A percentile compares a stretch with the other conserved stretches of the same genome.
phyloP scores from a whole-genome alignment of 1,284 basidiomycete species.

The Apiotrichum sp. region DNA sequence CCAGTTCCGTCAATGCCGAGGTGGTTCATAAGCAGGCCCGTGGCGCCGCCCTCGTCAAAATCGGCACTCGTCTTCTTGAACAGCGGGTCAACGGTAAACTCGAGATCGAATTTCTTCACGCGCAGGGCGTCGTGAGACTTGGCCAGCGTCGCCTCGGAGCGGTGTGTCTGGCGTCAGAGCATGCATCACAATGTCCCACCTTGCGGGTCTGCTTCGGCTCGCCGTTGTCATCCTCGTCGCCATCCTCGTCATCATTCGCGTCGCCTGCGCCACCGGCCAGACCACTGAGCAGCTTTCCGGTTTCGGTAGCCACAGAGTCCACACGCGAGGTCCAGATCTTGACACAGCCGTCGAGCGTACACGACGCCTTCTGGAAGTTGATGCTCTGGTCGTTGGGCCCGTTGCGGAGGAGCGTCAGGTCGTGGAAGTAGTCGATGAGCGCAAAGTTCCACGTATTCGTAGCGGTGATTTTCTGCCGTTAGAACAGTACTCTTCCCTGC shows the following conservation, averaged over 20 bases:
- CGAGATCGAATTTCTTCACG: conserved; percentile 88
- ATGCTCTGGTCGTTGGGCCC: conserved; percentile 76
- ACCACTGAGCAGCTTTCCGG: conserved; percentile 89
- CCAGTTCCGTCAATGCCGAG: conserved; percentile 75
- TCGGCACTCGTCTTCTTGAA: conserved; percentile 98
- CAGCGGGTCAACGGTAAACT: conserved; percentile 92
- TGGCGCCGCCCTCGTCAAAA: conserved; percentile 96
- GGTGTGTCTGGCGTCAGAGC: conserved; percentile 50
- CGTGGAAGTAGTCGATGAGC: conserved; percentile 98
- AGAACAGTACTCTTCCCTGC: neutral
- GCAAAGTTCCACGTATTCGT: conserved; percentile 98
- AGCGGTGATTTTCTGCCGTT: conserved; percentile 89
- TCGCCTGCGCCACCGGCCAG: conserved; percentile 55
- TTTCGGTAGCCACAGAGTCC: conserved; percentile 94
- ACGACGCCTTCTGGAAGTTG: conserved; percentile 98
- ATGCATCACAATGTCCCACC: conserved; percentile 14
- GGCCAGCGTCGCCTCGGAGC: conserved; percentile 73
- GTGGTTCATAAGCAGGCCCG: conserved; percentile 90
- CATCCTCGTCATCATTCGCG: conserved; percentile 31
- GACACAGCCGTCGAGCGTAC: conserved; percentile 95
- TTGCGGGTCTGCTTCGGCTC: conserved; percentile 35
- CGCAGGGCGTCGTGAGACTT: conserved; percentile 74
- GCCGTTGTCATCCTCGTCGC: conserved; percentile 42
- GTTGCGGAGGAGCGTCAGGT: conserved; percentile 94
- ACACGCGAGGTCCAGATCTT: conserved; percentile 99